Evolutionary conservation across 2,329 filamentous ascomycete species (phyloP), one percentile per base, ranked within the genome.

Genomic region (Neoarthrinium moseri): DNA sequence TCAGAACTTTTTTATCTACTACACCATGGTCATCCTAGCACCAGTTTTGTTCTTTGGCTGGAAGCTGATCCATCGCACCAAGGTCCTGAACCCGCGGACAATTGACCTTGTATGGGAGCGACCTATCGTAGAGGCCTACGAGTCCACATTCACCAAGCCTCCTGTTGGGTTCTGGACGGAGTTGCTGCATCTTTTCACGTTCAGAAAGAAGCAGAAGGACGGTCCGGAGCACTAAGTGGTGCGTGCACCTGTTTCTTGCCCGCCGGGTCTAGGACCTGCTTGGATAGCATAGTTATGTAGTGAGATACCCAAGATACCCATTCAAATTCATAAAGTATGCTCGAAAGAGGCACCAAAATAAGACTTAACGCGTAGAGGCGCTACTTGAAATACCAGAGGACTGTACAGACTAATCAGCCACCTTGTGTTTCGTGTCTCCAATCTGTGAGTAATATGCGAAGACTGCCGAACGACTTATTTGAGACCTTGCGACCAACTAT

Each of bases 41-140:
- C 74, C 75, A 51, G 70, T 75, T 58, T 58, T 68, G 20, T 75
- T 76, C 66, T 81, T 75, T 17, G 69, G 69, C 53, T 87, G 82
- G 80, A 87, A 87, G 65, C 4, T 86, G 0, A 13, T 82, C 59
- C 81, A 83, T 67, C 68, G 66, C 46, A 86, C 82, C 2, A 72
- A 72, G 49, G 64, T 76, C 39, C 65, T 81, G 23, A 65, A 63
- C 4, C 67, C 81, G 0, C 59, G 68, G 6, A 77, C 85, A 55
- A 69, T 71, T 2, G 80, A 84, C 54, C 65, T 84, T 15, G 66
- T 78, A 26, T 77, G 78, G 78, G 70, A 83, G 56, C 63, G 71
- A 3, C 78, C 77, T 15, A 54, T 68, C 12, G 75, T 83, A 34
- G 80, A 83, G 42, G 68, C 67, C 0, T 75, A 75, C 43, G 72